phyloP scores from a whole-genome alignment of 78 protist genomes.

The Creolimax fragrantissima region DNA sequence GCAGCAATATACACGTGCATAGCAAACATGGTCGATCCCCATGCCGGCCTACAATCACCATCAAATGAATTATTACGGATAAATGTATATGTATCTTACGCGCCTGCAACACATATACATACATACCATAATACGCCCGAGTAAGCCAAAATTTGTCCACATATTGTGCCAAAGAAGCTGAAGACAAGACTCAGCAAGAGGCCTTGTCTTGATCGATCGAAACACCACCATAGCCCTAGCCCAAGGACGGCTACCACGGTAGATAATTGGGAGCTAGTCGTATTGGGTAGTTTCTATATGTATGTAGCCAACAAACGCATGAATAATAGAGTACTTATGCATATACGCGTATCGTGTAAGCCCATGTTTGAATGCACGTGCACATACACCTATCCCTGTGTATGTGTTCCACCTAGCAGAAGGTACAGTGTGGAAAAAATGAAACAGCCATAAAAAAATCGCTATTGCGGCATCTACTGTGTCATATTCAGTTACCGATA shows the following conservation, averaged over 20 bases:
- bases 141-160: background rate
- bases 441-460: too few relatives aligned
- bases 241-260: conserved; percentile 7
- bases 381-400: background rate
- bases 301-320: background rate
- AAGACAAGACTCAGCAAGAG: background rate
- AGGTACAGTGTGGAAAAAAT: too few relatives aligned
- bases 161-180: background rate
- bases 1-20: too few relatives aligned
- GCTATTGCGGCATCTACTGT: too few relatives aligned
- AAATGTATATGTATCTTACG: too few relatives aligned
- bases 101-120: too few relatives aligned
- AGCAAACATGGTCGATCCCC: too few relatives aligned
- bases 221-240: conserved; percentile 18
- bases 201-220: conserved; percentile 1
- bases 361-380: background rate
- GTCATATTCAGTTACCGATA: too few relatives aligned
- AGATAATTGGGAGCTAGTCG: conserved; percentile 16
- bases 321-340: background rate
- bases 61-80: too few relatives aligned
- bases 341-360: background rate
- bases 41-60: too few relatives aligned
- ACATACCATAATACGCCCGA: background rate
- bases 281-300: background rate
- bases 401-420: too few relatives aligned